These are phyloP conservation scores for Scytalidium sp. DNA, from an alignment of 2,329 filamentous ascomycete genomes.

Conservation along the genomic window DNA sequence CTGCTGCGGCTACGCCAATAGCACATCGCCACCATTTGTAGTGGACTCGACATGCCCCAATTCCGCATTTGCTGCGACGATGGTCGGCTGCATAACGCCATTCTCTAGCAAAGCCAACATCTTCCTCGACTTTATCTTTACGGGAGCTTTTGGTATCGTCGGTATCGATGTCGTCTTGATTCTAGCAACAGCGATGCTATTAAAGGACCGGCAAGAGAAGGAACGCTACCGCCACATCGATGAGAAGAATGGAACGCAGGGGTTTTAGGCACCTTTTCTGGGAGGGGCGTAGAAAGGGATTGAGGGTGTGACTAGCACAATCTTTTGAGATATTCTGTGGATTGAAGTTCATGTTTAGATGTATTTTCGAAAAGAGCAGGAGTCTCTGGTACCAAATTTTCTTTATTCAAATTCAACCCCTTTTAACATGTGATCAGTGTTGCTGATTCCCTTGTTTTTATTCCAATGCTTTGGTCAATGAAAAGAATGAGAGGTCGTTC, in stretches of 20 bases:
- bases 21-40: slow-evolving; percentile 68
- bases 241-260: slow-evolving; percentile 62
- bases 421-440: too few species aligned
- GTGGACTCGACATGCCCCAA: slow-evolving; percentile 66
- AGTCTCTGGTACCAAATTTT: not conserved
- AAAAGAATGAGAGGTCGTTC: too few species aligned
- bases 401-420: not conserved
- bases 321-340: too few species aligned
- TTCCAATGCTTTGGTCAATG: too few species aligned
- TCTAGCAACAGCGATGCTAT: slow-evolving; percentile 68
- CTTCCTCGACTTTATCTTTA: slow-evolving; percentile 75
- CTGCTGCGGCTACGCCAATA: slow-evolving; percentile 79
- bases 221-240: slow-evolving; percentile 78
- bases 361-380: too few species aligned
- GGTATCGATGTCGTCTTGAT: slow-evolving; percentile 67
- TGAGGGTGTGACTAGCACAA: too few species aligned
- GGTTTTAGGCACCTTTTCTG: too few species aligned
- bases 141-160: slow-evolving; percentile 75
- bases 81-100: slow-evolving; percentile 65
- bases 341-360: too few species aligned
- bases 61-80: slow-evolving; percentile 66
- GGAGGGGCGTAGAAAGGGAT: too few species aligned
- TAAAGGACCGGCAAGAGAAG: slow-evolving; percentile 78
- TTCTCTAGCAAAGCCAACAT: slow-evolving; percentile 68
- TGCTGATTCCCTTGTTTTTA: too few species aligned